Percentiles rank a stretch among this genome's conserved stretches.
These are phyloP conservation scores for Coemansia sp. DNA, from an alignment of 192 early-diverging fungal genomes.

Conservation along the genomic window DNA sequence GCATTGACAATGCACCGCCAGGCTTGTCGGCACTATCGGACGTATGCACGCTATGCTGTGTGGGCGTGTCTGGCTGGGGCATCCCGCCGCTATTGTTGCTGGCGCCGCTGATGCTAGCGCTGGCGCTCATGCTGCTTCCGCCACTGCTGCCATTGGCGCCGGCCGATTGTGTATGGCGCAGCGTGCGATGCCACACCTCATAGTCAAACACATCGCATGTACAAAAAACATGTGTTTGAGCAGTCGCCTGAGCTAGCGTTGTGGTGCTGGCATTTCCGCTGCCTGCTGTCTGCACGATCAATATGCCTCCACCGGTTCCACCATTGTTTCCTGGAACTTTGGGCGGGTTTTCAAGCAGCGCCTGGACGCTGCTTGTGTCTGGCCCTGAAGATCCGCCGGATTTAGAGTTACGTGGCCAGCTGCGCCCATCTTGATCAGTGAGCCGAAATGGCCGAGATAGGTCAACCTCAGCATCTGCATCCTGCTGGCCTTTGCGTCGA, in stretches of 20 bases:
- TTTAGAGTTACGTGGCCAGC: constrained; percentile 36
- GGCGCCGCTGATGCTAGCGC: constrained; percentile 36
- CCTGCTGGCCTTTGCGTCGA: constrained; percentile 31
- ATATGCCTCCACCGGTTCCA: constrained; percentile 25
- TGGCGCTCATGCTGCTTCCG: constrained; percentile 31
- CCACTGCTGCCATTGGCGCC: constrained; percentile 16
- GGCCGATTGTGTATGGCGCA: constrained; percentile 33
- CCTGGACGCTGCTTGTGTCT: constrained; percentile 17
- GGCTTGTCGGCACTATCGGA: background rate
- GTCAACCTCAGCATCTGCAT: constrained; percentile 35
- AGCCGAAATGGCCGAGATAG: constrained; percentile 38
- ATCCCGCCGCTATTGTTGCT: constrained; percentile 31
- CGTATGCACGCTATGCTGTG: background rate
- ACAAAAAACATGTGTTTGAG: constrained; percentile 22
- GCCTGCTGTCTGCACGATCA: constrained; percentile 38
- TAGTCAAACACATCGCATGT: constrained; percentile 36
- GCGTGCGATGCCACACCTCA: constrained; percentile 35
- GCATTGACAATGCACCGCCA: constrained; percentile 11
- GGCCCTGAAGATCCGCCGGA: background rate
- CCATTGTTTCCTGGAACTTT: constrained; percentile 5
- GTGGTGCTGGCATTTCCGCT: constrained; percentile 9
- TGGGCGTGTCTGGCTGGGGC: constrained; percentile 6
- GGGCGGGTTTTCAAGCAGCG: constrained; percentile 20
- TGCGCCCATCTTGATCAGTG: constrained; percentile 40
- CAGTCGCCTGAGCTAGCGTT: constrained; percentile 9